Base-by-base conservation (phyloP, 345 rosid species). In the Euphorbia peplus region DNA sequence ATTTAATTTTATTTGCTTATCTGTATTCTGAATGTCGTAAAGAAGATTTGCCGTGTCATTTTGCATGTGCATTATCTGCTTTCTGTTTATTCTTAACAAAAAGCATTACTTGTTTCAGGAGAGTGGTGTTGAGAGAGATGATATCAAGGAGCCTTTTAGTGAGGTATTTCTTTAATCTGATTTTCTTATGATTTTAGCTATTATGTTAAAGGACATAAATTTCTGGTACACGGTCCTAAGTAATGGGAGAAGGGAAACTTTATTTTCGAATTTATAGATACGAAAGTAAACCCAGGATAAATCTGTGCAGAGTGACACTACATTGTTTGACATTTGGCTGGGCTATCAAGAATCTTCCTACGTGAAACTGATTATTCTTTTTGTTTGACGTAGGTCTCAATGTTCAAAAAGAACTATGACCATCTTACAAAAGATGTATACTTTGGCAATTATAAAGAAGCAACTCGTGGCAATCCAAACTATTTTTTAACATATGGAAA, bases 371-470 rank as follows among this genome's bases (percentile, higher is more conserved):
- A 46, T 37, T 35, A 21, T 19, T 66, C 1, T 42, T 39, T 53
- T 61, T 53, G 28, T 63, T 63, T 73, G 67, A 46, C 71, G 16
- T 70, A 95, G 99, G 90, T 95, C 24, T 91, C 99, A 30, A 83
- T 91, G 98, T 95, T 95, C 80, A 91, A 95, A 84, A 91, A 85
- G 82, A 95, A 95, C 64, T 90, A 79, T 73, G 96, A 95, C 69
- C 98, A 91, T 85, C 93, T 95, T 73, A 84, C 87, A 15, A 92
- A 83, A 78, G 99, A 88, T 19, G 86, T 82, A 10, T 92, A 95
- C 78, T 95, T 92, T 74, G 93, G 97, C 25, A 92, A 74, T 70
- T 92, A 92, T 80, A 88, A 75, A 75, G 97, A 88, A 35, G 87
- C 92, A 68, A 82, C 92, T 70, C 96, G 91, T 62, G 93, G 92